Evolutionary conservation across 2,329 filamentous ascomycete species (phyloP).

Genomic region (Arthrobotrys musiformis): DNA sequence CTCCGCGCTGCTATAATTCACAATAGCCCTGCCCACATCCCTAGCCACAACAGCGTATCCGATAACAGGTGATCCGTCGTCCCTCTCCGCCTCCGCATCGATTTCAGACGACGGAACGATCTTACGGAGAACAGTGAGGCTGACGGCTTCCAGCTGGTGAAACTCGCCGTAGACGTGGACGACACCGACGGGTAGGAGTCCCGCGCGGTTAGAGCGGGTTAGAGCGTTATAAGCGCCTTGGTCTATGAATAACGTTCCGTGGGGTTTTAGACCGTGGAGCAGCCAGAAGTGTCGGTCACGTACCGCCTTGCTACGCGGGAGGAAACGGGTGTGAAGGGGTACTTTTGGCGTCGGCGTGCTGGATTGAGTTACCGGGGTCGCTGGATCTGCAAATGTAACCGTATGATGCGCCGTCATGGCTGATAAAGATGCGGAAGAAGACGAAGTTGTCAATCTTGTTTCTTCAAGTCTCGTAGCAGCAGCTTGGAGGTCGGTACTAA

Average conservation of each 20-base stretch:
- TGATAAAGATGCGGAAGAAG: conserved; percentile 57
- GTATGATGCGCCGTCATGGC: neutral
- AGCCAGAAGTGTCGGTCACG: conserved; percentile 98
- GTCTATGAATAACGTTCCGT: conserved; percentile 93
- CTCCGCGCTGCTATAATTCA: conserved; percentile 91
- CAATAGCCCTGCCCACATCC: conserved; percentile 87
- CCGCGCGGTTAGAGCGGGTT: conserved; percentile 75
- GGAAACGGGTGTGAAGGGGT: conserved; percentile 90
- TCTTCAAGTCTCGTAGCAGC: conserved; percentile 42
- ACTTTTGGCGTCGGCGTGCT: conserved; percentile 19
- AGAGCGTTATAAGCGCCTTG: conserved; percentile 85
- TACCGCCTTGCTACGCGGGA: conserved; percentile 78
- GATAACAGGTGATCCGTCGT: neutral
- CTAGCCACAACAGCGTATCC: conserved; percentile 68
- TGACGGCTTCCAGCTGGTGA: conserved; percentile 90
- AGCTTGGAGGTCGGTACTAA: conserved; percentile 39
- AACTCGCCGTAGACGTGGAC: conserved; percentile 89
- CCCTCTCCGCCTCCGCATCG: neutral
- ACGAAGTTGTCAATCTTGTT: conserved; percentile 52
- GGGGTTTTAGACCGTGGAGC: conserved; percentile 86
- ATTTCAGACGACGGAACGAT: neutral
- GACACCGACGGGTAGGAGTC: conserved; percentile 88
- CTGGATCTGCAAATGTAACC: conserved; percentile 25
- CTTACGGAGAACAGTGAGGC: conserved; percentile 72
- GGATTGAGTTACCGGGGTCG: conserved; percentile 13